A percentile compares a stretch with the other conserved stretches of the same genome.
These are phyloP conservation scores for Podila clonocystis DNA, from an alignment of 192 early-diverging fungal species.

Conservation along the genomic window DNA sequence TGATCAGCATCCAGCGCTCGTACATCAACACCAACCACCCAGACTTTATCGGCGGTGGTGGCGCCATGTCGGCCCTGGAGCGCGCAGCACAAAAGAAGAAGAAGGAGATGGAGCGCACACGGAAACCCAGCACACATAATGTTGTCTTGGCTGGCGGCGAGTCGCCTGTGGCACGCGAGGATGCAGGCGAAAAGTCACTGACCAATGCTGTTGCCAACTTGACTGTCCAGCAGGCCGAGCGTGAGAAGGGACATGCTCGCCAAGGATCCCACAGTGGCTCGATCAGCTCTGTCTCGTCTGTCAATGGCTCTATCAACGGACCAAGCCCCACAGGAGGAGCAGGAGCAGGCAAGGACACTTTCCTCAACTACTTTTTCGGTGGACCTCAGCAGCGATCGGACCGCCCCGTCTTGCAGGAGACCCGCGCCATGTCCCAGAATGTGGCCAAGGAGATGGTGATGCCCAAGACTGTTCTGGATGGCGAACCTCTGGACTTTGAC, in stretches of 20 bases:
- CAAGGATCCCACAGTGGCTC: conserved; percentile 30
- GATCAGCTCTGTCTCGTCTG: conserved; percentile 3
- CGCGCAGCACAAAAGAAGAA: conserved; percentile 74
- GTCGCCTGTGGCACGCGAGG: conserved; percentile 5
- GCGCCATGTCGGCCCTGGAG: conserved; percentile 77
- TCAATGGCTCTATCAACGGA: conserved; percentile 29
- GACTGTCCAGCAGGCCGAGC: conserved; percentile 54
- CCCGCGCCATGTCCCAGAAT: conserved; percentile 19
- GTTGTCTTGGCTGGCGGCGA: conserved; percentile 25
- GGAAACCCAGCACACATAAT: conserved; percentile 33
- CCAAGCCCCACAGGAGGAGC: background rate
- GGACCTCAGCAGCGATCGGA: conserved; percentile 44
- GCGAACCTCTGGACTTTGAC: conserved; percentile 41
- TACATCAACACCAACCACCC: conserved; percentile 91
- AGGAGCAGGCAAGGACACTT: conserved; percentile 47
- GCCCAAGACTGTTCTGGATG: conserved; percentile 51
- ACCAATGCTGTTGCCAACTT: conserved; percentile 29
- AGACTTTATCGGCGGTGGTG: conserved; percentile 83
- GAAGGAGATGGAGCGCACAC: conserved; percentile 52
- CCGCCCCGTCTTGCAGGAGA: conserved; percentile 28
- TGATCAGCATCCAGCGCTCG: conserved; percentile 83
- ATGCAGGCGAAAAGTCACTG: conserved; percentile 26
- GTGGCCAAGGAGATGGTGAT: conserved; percentile 52
- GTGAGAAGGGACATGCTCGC: conserved; percentile 30
- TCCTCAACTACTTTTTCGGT: conserved; percentile 65